Evolutionary conservation across 2,329 filamentous ascomycete species (phyloP), one percentile per base, ranked within the genome.

Genomic region (Trichoderma atroviride): DNA sequence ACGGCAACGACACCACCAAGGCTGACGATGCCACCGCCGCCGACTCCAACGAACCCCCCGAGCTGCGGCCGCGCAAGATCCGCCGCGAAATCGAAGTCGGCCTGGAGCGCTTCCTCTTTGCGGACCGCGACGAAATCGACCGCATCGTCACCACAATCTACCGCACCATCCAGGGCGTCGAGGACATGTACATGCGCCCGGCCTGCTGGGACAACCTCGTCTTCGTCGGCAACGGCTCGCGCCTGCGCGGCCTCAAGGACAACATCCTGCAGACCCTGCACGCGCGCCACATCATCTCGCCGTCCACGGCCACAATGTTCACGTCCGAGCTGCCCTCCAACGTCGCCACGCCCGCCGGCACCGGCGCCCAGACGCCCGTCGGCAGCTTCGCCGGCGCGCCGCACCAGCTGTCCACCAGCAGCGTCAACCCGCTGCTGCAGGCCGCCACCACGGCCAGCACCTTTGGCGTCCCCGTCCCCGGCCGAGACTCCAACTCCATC

Each of bases 291-390:
- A 87, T 97, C 66, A 90, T 99, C 73, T 97, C 94, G 2, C 96
- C 96, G 0, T 94, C 91, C 33, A 95, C 93, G 1, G 94, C 93
- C 62, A 97, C 94, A 53, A 98, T 98, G 76, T 98, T 98, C 85
- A 97, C 94, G 43, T 97, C 94, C 27, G 96, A 99, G 80, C 89
- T 98, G 47, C 96, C 96, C 9, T 97, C 94, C 10, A 95, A 96
- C 81, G 88, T 97, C 77, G 94, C 92, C 35, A 98, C 96, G 0
- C 96, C 96, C 1, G 87, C 91, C 13, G 94, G 93, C 24, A 98
- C 95, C 0, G 95, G 95, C 40, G 89, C 94, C 19, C 96, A 97
- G 80, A 98, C 95, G 1, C 96, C 96, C 0, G 93, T 92, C 2
- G 86, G 83, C 74, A 87, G 82, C 72, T 87, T 83, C 78, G 84